A percentile compares a stretch with the other conserved stretches of the same genome.
Conservation (phyloP, 2,329 filamentous ascomycete genomes). For the Xylaria sp. region DNA sequence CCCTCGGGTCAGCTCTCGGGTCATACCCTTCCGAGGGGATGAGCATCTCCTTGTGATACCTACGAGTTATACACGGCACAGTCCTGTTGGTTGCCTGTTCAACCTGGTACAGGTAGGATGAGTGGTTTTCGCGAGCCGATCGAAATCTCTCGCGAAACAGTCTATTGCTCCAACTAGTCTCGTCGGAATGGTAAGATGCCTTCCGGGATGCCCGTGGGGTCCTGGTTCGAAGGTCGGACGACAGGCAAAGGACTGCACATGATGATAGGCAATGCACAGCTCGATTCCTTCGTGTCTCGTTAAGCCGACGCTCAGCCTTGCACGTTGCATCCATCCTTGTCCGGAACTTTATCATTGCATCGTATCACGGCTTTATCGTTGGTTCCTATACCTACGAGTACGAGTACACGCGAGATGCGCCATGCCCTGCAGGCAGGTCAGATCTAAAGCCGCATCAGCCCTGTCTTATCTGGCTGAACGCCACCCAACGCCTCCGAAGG, state of each 20-base stretch:
- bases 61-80: neutral
- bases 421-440: constrained; percentile 11
- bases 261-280: neutral
- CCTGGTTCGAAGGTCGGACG: neutral
- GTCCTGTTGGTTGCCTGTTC: neutral
- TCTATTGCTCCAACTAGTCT: neutral
- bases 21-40: neutral
- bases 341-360: neutral
- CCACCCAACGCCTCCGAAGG: constrained; percentile 3
- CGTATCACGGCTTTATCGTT: neutral
- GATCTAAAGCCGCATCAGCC: constrained; percentile 18
- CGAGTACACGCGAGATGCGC: constrained; percentile 6
- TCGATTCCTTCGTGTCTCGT: constrained; percentile 1
- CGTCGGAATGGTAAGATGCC: neutral
- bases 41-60: neutral
- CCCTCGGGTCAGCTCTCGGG: neutral
- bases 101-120: neutral
- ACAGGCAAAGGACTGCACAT: too few relatives aligned
- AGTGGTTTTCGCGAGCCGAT: neutral
- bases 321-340: constrained; percentile 5
- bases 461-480: constrained; percentile 24
- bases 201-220: neutral
- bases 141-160: neutral
- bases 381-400: neutral
- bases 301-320: constrained; percentile 13